phyloP scores from a whole-genome alignment of 345 rosid genomes.

The Sonneratia caseolaris region DNA sequence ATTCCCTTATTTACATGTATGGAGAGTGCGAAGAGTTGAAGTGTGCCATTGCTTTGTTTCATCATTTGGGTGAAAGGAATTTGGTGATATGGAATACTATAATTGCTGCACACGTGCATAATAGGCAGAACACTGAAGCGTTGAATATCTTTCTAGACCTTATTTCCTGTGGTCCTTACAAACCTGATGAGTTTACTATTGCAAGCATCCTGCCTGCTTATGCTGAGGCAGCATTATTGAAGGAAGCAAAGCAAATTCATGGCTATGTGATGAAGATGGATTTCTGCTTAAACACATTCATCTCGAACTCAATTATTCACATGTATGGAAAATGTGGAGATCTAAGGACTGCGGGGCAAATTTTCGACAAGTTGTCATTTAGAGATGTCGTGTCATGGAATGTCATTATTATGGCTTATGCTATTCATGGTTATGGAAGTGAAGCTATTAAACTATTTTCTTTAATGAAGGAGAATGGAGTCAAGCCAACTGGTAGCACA shows the following conservation, averaged over 20 bases:
- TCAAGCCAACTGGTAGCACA: conserved; percentile 57
- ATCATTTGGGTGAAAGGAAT: conserved; percentile 34
- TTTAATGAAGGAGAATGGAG: conserved; percentile 35
- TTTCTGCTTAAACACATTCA: conserved; percentile 25
- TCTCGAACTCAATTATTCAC: conserved; percentile 53
- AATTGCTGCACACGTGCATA: conserved; percentile 52
- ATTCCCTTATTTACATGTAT: conserved; percentile 61
- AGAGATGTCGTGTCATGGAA: conserved; percentile 75
- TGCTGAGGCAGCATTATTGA: conserved; percentile 43
- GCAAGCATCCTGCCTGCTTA: conserved; percentile 58
- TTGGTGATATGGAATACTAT: conserved; percentile 62
- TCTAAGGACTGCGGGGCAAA: conserved; percentile 43
- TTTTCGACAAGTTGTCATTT: conserved; percentile 29
- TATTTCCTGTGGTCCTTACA: conserved; percentile 19
- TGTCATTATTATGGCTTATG: conserved; percentile 64
- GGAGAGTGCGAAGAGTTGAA: conserved; percentile 35
- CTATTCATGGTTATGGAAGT: conserved; percentile 55
- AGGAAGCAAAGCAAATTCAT: conserved; percentile 52
- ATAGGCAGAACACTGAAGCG: conserved; percentile 36
- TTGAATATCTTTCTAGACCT: conserved; percentile 41
- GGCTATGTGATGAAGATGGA: conserved; percentile 31
- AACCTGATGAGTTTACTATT: conserved; percentile 47
- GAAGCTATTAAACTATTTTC: conserved; percentile 36
- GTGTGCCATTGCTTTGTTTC: conserved; percentile 38
- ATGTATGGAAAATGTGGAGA: conserved; percentile 71